Conservation (phyloP, 1,284 basidiomycete genomes). For the Ceratobasidium sp. region DNA sequence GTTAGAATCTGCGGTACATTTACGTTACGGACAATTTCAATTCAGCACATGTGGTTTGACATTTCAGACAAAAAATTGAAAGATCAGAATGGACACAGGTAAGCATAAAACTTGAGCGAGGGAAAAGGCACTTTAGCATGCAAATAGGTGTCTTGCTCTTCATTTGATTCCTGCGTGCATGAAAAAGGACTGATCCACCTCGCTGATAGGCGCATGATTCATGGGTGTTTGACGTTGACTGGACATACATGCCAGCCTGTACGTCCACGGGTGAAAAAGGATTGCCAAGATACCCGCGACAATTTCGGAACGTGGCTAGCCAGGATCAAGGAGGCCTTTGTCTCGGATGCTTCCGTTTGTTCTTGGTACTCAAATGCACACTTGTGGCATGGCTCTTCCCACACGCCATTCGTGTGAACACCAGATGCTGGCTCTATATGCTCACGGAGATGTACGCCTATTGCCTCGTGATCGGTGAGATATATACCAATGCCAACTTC, state of each 20-base stretch:
- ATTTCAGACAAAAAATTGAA: too few relatives aligned
- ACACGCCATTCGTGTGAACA: neutral
- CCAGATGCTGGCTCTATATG: too few relatives aligned
- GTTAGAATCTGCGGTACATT: too few relatives aligned
- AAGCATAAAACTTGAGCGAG: too few relatives aligned
- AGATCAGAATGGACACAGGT: neutral
- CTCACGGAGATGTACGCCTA: neutral
- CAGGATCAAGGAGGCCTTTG: neutral
- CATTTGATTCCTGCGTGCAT: conserved; percentile 1
- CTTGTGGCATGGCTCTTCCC: neutral
- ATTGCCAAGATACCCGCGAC: neutral
- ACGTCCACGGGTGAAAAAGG: conserved; percentile 15
- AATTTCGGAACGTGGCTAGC: neutral
- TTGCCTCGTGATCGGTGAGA: conserved; percentile 7
- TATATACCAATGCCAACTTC: conserved; percentile 16
- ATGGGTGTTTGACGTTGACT: neutral
- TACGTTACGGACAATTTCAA: too few relatives aligned
- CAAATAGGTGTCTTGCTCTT: neutral
- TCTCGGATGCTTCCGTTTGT: neutral
- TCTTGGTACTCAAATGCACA: conserved; percentile 10
- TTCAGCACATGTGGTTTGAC: too few relatives aligned
- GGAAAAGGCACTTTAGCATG: neutral
- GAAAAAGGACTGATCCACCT: neutral
- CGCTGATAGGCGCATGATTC: neutral
- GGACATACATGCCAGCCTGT: neutral